A percentile compares a stretch with the other conserved stretches of the same genome.
These are phyloP conservation scores for Dentipellis fragilis DNA, from an alignment of 768 basidiomycete species.

Conservation along the genomic window DNA sequence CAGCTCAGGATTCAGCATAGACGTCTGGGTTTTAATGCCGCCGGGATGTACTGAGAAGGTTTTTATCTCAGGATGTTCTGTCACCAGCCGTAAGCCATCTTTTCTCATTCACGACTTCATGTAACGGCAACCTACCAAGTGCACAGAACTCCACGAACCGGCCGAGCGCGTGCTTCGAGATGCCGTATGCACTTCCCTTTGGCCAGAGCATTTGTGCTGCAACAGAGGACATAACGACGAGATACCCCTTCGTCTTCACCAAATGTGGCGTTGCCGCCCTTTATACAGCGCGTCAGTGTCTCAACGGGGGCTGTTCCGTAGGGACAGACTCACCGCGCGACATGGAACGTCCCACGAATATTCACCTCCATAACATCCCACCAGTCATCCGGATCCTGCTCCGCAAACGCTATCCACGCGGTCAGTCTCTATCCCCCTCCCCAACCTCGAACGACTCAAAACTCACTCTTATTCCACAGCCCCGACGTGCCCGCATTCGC, in stretches of 20 bases:
- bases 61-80: conserved; percentile 6
- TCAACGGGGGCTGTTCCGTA: not conserved
- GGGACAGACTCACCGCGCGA: conserved; percentile 10
- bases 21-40: not conserved
- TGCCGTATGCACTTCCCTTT: conserved; percentile 1
- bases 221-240: conserved; percentile 1
- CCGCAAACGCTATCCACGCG: conserved; percentile 7
- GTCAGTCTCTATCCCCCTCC: too few relatives aligned
- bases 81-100: too few relatives aligned
- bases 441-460: not conserved
- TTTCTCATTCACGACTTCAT: not conserved
- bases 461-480: not conserved
- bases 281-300: not conserved
- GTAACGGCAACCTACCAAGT: not conserved
- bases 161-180: conserved; percentile 3
- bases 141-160: conserved; percentile 5
- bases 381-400: conserved; percentile 17
- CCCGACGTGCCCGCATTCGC: conserved; percentile 5
- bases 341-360: conserved; percentile 16
- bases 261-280: not conserved
- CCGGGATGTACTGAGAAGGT: conserved; percentile 7
- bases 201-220: not conserved
- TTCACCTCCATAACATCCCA: conserved; percentile 17
- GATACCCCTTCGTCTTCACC: not conserved
- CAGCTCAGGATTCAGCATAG: not conserved